phyloP scores from a whole-genome alignment of 2,329 filamentous ascomycete species.

The Sporothrix brunneoviolacea region DNA sequence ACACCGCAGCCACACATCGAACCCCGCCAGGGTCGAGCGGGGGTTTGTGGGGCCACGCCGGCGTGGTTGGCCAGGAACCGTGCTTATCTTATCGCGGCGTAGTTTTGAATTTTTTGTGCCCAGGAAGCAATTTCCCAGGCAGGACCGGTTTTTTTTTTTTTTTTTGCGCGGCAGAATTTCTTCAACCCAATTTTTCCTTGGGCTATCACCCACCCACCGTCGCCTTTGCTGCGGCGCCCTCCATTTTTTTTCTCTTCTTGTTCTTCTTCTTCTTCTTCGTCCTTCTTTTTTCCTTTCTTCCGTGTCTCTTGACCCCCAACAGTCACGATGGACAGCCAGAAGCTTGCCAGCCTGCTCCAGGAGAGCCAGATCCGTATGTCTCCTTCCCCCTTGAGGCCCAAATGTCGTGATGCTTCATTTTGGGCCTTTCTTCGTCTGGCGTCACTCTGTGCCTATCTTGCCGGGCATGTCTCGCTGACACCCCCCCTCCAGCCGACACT shows the following conservation, averaged over 20 bases:
- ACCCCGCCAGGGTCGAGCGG: slow-evolving; percentile 2
- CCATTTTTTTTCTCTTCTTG: background rate
- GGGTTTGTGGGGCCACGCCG: background rate
- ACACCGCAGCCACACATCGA: too few species aligned
- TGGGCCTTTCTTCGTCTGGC: slow-evolving; percentile 6
- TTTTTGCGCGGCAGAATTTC: slow-evolving; percentile 11
- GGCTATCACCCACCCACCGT: background rate
- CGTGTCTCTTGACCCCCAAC: background rate
- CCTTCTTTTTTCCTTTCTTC: background rate
- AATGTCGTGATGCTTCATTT: slow-evolving; percentile 2
- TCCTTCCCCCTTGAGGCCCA: background rate
- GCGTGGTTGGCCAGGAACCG: background rate
- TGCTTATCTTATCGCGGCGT: slow-evolving; percentile 8
- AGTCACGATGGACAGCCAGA: slow-evolving; percentile 65
- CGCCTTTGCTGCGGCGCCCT: background rate
- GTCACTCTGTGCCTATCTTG: too few species aligned
- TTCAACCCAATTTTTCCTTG: slow-evolving; percentile 6
- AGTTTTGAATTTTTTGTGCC: background rate
- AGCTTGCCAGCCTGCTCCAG: slow-evolving; percentile 81
- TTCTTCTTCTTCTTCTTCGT: background rate
- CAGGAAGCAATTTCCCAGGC: background rate
- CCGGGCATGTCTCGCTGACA: slow-evolving; percentile 5
- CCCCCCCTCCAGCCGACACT: slow-evolving; percentile 63
- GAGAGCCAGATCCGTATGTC: slow-evolving; percentile 76
- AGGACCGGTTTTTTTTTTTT: background rate